Evolutionary conservation across 306 rosid genomes (phyloP), one percentile per base, ranked within the genome.

Genomic region (Casuarina cunninghamiana): DNA sequence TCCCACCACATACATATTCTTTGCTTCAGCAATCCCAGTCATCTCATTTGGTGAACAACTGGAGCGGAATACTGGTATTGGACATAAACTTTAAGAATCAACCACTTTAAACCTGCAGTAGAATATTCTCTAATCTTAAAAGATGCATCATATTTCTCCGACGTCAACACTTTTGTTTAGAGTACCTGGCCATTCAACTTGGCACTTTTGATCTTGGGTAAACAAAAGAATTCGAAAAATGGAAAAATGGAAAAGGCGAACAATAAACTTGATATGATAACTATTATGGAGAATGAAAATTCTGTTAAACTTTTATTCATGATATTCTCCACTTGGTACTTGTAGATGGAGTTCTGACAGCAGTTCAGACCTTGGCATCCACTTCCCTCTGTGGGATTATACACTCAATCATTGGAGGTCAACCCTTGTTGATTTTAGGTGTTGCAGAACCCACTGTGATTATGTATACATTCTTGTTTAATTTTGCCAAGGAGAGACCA

Each of bases 401-500:
- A 72, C 98, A 94, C 83, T 94, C 98, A 2, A 83, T 94, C 26
- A 60, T 94, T 53, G 98, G 98, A 62, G 98, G 98, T 83, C 98
- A 94, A 83, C 97, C 98, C 37, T 84, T 94, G 72, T 79, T 94
- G 62, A 92, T 94, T 78, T 82, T 94, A 60, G 98, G 98, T 70
- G 98, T 94, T 79, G 98, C 98, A n/a, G 98, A 94, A 80, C 98
- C 98, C 53, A 94, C 98, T 9, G 98, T 94, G 65, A 92, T 94
- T 74, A 94, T 94, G 98, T 94, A 94, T 78, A 90, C 94, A 2
- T 94, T 94, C 89, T 88, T 94, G 97, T 94, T 92, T 74, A 88
- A 88, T 83, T 94, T 94, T 73, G 98, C 94, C 9, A 94, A 94
- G 80, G 96, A 89, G 82, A 86, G 90, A 53, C 81, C 93, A 0